These are phyloP conservation scores for Candida wancherniae DNA, from an alignment of 805 yeast species.

Conservation along the genomic window DNA sequence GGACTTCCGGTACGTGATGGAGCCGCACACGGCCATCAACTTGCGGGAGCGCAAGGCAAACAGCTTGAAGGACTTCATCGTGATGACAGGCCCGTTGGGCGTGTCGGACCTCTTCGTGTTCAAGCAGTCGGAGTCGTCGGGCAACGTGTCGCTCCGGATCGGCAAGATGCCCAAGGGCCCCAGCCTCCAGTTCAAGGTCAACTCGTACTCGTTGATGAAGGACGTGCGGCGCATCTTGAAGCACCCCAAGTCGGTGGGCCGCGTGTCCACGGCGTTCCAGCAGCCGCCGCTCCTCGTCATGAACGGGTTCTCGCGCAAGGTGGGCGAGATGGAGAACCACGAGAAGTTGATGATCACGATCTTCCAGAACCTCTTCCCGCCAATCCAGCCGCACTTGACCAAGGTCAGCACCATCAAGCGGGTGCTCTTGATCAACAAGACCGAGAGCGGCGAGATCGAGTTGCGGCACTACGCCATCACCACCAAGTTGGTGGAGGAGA, in stretches of 20 bases:
- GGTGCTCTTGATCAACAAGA: constrained; percentile 77
- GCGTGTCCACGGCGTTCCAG: constrained; percentile 56
- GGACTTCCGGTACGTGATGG: constrained; percentile 88
- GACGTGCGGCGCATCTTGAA: constrained; percentile 69
- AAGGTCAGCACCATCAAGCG: constrained; percentile 72
- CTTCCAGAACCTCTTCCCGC: constrained; percentile 94
- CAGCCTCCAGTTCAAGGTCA: constrained; percentile 75
- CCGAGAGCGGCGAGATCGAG: constrained; percentile 70
- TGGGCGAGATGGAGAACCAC: constrained; percentile 56
- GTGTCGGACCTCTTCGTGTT: constrained; percentile 85
- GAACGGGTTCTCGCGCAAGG: constrained; percentile 73
- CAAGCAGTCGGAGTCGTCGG: constrained; percentile 72
- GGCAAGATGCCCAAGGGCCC: constrained; percentile 95
- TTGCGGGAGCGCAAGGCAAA: constrained; percentile 83
- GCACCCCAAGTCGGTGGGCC: constrained; percentile 73
- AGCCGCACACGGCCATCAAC: constrained; percentile 92
- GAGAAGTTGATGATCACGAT: constrained; percentile 83
- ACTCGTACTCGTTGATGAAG: constrained; percentile 71
- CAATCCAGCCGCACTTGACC: constrained; percentile 81
- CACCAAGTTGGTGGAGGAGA: constrained; percentile 77
- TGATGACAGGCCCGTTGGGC: constrained; percentile 97
- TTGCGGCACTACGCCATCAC: constrained; percentile 86
- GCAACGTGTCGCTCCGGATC: constrained; percentile 75
- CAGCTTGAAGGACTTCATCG: constrained; percentile 86
- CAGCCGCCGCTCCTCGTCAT: constrained; percentile 88